A percentile compares a stretch with the other conserved stretches of the same genome.
Evolutionary conservation across 331 rosid genomes (phyloP).

Genomic region (Rosa hybrid): DNA sequence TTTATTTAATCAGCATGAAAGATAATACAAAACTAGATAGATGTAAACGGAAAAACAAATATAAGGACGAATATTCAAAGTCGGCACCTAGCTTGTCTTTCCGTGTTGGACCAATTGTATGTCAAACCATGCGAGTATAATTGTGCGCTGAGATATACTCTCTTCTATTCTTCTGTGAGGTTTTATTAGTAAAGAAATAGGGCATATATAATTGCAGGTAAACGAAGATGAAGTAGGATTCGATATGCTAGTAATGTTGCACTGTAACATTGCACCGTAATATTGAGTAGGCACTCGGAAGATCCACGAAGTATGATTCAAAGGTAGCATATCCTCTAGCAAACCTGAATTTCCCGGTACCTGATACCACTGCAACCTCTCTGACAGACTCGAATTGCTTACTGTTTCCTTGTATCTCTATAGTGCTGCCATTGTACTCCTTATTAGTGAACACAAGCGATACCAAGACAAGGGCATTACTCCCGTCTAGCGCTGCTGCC

Average conservation of each 20-base stretch:
- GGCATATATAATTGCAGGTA: no score
- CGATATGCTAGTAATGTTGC: conserved; percentile 20
- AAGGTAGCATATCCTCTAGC: conserved; percentile 25
- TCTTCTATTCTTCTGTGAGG: no score
- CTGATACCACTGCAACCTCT: conserved; percentile 33
- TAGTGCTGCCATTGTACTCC: conserved; percentile 32
- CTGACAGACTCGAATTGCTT: conserved; percentile 24
- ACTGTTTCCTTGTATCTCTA: conserved; percentile 33
- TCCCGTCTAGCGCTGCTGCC: conserved; percentile 19
- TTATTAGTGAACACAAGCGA: conserved; percentile 28
- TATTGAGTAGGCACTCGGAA: conserved; percentile 16
- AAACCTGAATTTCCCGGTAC: conserved; percentile 37
- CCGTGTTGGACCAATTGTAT: no score
- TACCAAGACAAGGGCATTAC: neutral
- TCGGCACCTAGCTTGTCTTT: no score
- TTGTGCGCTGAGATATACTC: no score
- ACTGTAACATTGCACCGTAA: conserved; percentile 29
- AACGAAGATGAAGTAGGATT: no score
- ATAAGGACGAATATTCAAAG: no score
- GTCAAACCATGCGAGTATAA: no score
- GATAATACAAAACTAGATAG: no score
- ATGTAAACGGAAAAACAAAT: no score
- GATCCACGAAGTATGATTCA: conserved; percentile 3
- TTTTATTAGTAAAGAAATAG: no score
- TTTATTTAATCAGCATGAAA: no score